These are phyloP conservation scores for Rhynchospora breviuscula DNA, from an alignment of 176 grass and related monocot genomes.

Conservation along the genomic window DNA sequence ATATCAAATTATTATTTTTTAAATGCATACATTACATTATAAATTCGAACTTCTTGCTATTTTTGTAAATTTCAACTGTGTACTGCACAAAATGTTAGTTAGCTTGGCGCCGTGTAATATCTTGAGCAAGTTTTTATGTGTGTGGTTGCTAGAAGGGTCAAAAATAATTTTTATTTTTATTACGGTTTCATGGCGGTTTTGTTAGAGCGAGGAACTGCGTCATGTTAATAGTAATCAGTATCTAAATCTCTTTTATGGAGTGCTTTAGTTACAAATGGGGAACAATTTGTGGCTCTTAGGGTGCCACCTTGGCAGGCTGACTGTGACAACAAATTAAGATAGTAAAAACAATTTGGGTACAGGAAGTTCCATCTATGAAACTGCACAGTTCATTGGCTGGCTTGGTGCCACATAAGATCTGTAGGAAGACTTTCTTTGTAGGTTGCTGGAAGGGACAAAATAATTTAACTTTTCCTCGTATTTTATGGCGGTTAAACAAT, in stretches of 20 bases:
- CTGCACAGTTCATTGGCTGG: no score
- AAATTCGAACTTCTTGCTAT: no score
- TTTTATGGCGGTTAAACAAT: no score
- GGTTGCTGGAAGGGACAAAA: no score
- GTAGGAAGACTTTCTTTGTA: no score
- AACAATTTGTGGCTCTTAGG: background rate
- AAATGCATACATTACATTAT: no score
- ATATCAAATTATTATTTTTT: no score
- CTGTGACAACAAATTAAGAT: background rate
- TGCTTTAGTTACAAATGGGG: background rate
- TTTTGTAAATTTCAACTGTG: background rate
- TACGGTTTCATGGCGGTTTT: background rate
- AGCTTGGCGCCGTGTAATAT: background rate
- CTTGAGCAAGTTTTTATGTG: background rate
- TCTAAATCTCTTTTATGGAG: conserved; percentile 3
- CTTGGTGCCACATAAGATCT: no score
- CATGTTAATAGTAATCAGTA: background rate
- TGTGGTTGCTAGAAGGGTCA: background rate
- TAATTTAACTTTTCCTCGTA: no score
- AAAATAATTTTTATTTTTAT: background rate
- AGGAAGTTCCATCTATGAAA: background rate
- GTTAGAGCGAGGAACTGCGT: background rate
- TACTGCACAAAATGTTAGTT: background rate
- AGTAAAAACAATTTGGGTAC: background rate
- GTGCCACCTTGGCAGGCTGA: background rate